Conservation (phyloP, 345 rosid genomes). For the Populus pruinosa region DNA sequence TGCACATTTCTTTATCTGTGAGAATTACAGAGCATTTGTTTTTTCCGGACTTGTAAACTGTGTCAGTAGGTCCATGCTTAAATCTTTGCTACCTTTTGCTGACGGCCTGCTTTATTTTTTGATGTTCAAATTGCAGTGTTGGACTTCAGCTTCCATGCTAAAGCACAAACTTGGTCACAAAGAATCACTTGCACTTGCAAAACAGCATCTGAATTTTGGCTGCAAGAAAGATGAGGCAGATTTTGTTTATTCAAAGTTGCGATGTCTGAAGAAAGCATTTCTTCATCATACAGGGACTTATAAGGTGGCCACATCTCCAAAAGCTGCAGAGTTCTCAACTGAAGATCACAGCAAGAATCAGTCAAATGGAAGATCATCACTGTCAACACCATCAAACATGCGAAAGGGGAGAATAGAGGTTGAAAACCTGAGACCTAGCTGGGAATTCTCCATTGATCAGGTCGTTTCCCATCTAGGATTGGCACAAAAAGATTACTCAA, state of each 20-base stretch:
- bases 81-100: neutral
- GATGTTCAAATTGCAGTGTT: slow-evolving; percentile 51
- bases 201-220: slow-evolving; percentile 49
- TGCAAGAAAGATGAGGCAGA: slow-evolving; percentile 71
- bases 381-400: slow-evolving; percentile 8
- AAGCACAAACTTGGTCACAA: slow-evolving; percentile 57
- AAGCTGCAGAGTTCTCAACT: slow-evolving; percentile 24
- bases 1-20: neutral
- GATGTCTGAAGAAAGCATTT: slow-evolving; percentile 59
- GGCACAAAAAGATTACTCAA: slow-evolving; percentile 45
- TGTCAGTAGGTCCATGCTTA: neutral
- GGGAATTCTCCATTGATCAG: slow-evolving; percentile 31
- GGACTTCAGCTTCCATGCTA: slow-evolving; percentile 74
- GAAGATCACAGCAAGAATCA: slow-evolving; percentile 22
- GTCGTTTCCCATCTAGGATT: slow-evolving; percentile 29
- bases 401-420: slow-evolving; percentile 23
- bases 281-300: slow-evolving; percentile 28
- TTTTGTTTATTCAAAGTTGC: slow-evolving; percentile 48
- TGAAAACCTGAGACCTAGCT: slow-evolving; percentile 22
- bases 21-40: neutral
- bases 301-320: slow-evolving; percentile 24
- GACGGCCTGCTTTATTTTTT: slow-evolving; percentile 1
- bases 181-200: slow-evolving; percentile 67
- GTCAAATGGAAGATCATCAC: slow-evolving; percentile 24
- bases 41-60: neutral